A percentile compares a stretch with the other conserved stretches of the same genome.
Evolutionary conservation across 2,329 filamentous ascomycete genomes (phyloP).

Genomic region (Albifimbria verrucaria): DNA sequence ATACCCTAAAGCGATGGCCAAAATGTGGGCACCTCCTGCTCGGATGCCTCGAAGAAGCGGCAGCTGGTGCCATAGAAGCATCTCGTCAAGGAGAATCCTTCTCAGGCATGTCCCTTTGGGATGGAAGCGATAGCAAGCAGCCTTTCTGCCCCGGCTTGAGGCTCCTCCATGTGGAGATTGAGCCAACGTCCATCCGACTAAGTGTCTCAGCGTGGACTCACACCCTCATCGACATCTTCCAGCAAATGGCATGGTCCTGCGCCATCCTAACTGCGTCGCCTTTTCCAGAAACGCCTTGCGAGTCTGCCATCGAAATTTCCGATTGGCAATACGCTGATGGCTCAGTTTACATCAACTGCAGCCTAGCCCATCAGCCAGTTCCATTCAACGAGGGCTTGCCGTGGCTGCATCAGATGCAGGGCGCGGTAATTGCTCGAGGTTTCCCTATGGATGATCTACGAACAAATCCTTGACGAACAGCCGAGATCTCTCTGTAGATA

Average conservation of each 20-base stretch:
- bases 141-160: conserved; percentile 26
- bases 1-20: conserved; percentile 28
- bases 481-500: background rate
- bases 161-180: conserved; percentile 31
- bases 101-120: conserved; percentile 33
- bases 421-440: conserved; percentile 29
- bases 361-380: conserved; percentile 26
- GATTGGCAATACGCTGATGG: conserved; percentile 29
- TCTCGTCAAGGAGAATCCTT: conserved; percentile 20
- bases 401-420: conserved; percentile 26
- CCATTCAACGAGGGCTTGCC: conserved; percentile 20
- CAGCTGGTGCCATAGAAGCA: conserved; percentile 22
- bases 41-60: conserved; percentile 27
- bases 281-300: conserved; percentile 25
- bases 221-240: conserved; percentile 31
- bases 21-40: conserved; percentile 26
- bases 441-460: conserved; percentile 23
- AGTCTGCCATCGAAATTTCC: conserved; percentile 25
- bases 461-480: background rate
- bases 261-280: conserved; percentile 31
- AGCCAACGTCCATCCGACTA: conserved; percentile 26
- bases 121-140: conserved; percentile 22
- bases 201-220: conserved; percentile 31
- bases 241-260: conserved; percentile 35
- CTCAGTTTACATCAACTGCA: conserved; percentile 31